These are phyloP conservation scores for Multifurca ochricompacta DNA, from an alignment of 768 basidiomycete genomes.

Conservation along the genomic window DNA sequence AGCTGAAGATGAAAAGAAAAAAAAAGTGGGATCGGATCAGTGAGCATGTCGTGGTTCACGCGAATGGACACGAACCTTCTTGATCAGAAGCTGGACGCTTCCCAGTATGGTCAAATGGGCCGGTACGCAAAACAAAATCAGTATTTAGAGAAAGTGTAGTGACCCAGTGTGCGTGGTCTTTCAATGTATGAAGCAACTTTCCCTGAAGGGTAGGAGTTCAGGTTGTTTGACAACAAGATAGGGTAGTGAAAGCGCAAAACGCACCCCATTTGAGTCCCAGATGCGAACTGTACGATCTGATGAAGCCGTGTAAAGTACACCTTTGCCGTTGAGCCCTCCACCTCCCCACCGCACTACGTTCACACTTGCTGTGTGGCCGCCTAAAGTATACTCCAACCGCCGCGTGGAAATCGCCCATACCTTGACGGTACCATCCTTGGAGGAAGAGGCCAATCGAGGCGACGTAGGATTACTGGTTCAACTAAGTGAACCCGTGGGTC, in stretches of 20 bases:
- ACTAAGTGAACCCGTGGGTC: slow-evolving; percentile 1
- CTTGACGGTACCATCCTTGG: slow-evolving; percentile 94
- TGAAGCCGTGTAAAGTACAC: slow-evolving; percentile 89
- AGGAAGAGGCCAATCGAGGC: slow-evolving; percentile 88
- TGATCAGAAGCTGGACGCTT: slow-evolving; percentile 73
- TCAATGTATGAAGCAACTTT: slow-evolving; percentile 71
- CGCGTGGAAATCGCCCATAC: slow-evolving; percentile 80
- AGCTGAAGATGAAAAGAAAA: slow-evolving; percentile 42
- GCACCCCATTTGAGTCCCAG: slow-evolving; percentile 80
- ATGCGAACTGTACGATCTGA: slow-evolving; percentile 91
- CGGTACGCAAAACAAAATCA: slow-evolving; percentile 90
- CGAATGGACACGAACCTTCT: slow-evolving; percentile 50
- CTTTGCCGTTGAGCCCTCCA: slow-evolving; percentile 52
- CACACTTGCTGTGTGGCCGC: slow-evolving; percentile 90
- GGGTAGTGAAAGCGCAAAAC: neutral
- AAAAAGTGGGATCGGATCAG: slow-evolving; percentile 7
- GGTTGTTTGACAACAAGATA: neutral
- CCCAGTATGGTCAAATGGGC: slow-evolving; percentile 85
- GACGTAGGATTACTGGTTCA: slow-evolving; percentile 55
- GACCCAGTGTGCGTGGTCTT: slow-evolving; percentile 98
- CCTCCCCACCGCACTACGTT: slow-evolving; percentile 98
- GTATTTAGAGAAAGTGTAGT: slow-evolving; percentile 94
- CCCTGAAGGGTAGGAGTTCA: slow-evolving; percentile 44
- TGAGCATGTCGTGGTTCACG: neutral
- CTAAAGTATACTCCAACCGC: slow-evolving; percentile 72